Conservation (phyloP, 1,284 basidiomycete species). For the Leccinum pseudoinsigne region DNA sequence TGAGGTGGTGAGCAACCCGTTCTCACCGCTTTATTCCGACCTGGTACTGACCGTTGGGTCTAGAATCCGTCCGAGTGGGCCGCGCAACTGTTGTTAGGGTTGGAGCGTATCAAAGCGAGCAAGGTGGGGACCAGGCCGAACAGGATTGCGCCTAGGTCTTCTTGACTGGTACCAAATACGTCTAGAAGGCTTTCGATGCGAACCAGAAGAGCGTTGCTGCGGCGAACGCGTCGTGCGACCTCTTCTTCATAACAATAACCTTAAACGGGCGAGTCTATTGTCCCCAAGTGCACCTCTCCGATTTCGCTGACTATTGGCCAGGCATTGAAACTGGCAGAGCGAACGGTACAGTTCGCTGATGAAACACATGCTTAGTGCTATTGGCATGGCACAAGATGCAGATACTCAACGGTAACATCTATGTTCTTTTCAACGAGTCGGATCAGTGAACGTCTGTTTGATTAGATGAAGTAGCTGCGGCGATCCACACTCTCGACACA, state of each 20-base stretch:
- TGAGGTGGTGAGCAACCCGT: slow-evolving; percentile 64
- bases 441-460: not conserved
- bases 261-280: slow-evolving; percentile 43
- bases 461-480: slow-evolving; percentile 74
- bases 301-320: slow-evolving; percentile 39
- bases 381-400: slow-evolving; percentile 87
- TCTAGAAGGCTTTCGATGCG: slow-evolving; percentile 73
- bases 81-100: slow-evolving; percentile 76
- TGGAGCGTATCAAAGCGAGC: slow-evolving; percentile 82
- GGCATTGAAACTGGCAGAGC: slow-evolving; percentile 89
- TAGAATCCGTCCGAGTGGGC: slow-evolving; percentile 81
- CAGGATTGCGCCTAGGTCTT: slow-evolving; percentile 59
- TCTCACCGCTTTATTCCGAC: not conserved
- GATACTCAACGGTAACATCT: slow-evolving; percentile 66
- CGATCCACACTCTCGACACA: slow-evolving; percentile 85
- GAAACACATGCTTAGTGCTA: slow-evolving; percentile 73
- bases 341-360: slow-evolving; percentile 53
- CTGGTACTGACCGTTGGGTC: slow-evolving; percentile 2
- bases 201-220: slow-evolving; percentile 78
- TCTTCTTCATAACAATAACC: slow-evolving; percentile 66
- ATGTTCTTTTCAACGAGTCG: not conserved
- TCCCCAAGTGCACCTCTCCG: not conserved
- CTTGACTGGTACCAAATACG: slow-evolving; percentile 61
- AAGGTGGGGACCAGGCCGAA: slow-evolving; percentile 62
- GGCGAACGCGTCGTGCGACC: slow-evolving; percentile 74